Conservation (phyloP, 768 basidiomycete genomes). For the Kwoniella mangroviensis region DNA sequence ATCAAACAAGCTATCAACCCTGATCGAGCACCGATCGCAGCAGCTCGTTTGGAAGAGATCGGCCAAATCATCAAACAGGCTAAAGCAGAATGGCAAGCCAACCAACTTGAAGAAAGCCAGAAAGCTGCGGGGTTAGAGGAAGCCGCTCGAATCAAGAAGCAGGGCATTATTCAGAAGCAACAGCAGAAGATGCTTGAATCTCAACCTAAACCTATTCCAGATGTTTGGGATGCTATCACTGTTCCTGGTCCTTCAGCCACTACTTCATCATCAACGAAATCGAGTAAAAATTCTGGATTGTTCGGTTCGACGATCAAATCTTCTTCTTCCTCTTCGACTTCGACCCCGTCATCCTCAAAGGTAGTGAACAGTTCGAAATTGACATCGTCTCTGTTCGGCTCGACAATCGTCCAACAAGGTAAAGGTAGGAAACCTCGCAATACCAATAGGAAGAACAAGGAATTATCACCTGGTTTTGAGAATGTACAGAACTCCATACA, state of each 20-base stretch:
- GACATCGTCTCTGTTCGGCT: slow-evolving; percentile 22
- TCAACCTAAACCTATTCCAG: slow-evolving; percentile 15
- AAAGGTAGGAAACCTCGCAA: slow-evolving; percentile 8
- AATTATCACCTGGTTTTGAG: slow-evolving; percentile 23
- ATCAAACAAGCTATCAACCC: slow-evolving; percentile 19
- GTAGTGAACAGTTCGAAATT: slow-evolving; percentile 4
- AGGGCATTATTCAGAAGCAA: slow-evolving; percentile 1
- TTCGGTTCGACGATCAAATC: slow-evolving; percentile 30
- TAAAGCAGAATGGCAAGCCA: slow-evolving; percentile 22
- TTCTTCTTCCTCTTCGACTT: not conserved
- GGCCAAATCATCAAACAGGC: slow-evolving; percentile 36
- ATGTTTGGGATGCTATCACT: slow-evolving; percentile 24
- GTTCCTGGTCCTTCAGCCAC: slow-evolving; percentile 14
- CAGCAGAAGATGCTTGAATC: not conserved
- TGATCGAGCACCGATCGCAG: slow-evolving; percentile 18
- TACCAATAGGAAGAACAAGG: not conserved
- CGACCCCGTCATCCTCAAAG: slow-evolving; percentile 7
- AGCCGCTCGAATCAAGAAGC: slow-evolving; percentile 1
- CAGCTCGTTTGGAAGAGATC: slow-evolving; percentile 29
- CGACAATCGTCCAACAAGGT: not conserved
- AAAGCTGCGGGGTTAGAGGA: slow-evolving; percentile 59
- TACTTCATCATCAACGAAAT: slow-evolving; percentile 21
- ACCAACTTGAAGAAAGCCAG: not conserved
- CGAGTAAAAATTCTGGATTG: slow-evolving; percentile 49
- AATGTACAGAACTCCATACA: slow-evolving; percentile 19